Base-by-base conservation (phyloP, 2,329 filamentous ascomycete genomes). In the Aspergillus proliferans region DNA sequence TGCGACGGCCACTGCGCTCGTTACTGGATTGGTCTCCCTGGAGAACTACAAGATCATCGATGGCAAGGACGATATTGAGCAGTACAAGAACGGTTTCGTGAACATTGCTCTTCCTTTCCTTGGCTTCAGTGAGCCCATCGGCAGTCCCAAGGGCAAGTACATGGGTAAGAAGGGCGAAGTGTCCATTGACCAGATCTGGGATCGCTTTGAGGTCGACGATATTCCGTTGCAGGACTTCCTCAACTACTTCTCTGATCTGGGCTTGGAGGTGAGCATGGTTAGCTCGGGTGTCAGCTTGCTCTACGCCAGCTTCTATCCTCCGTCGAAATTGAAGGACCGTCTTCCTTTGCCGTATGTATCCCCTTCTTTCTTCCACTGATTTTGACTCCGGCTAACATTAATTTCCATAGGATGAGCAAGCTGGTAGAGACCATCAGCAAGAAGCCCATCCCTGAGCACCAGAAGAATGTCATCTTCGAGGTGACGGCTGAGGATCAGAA, bases 41-140 rank as follows among this genome's bases (percentile, higher is more conserved):
- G 93, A 98, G 75, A 75, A 97, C 43, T 96, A 88, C 84, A 98
- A 98, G 82, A 82, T 98, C 55, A 78, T 98, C 42, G 93, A 97
- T 64, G 92, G 90, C 65, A 96, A 98, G 78, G 82, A 80, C n/a
- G 89, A 97, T 60, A 86, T 96, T 56, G 93, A 97, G 74, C 88
- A 97, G 72, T 98, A 94, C 84, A 97, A 97, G 82, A 98, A 98
- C 66, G 93, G 93, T 14, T 98, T 98, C 71, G 80, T 97, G 73
- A 98, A 98, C 74, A 75, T 98, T 58, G 93, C 93, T 1, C 76
- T 98, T 55, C 93, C 93, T 1, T 97, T 98, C 80, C 95, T 98
- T 60, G 92, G 92, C 36, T 98, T 98, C 80, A 95, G 89, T 64
- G 93, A 98, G 73, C 93, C 93, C 2, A 94, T 98, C 60, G 84